Conservation (phyloP, 805 yeast genomes). For the Myxozyma neglecta region DNA sequence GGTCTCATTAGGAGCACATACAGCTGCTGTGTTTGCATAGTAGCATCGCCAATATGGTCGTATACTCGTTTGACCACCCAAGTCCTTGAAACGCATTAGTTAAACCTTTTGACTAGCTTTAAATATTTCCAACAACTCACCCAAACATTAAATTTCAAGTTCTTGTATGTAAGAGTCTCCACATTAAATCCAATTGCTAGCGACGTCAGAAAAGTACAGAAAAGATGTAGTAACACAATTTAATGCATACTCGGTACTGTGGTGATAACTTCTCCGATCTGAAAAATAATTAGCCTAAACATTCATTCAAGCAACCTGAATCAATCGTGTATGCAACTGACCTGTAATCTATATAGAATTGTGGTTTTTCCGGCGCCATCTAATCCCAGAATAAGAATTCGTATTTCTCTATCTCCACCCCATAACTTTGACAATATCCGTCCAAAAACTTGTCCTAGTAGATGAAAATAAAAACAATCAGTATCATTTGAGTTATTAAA, state of each 20-base stretch:
- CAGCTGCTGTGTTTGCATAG: slow-evolving; percentile 87
- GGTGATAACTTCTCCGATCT: slow-evolving; percentile 74
- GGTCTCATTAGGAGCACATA: slow-evolving; percentile 36
- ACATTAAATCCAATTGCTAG: slow-evolving; percentile 60
- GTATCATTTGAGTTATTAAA: not conserved
- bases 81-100: slow-evolving; percentile 47
- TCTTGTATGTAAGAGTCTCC: slow-evolving; percentile 78
- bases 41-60: slow-evolving; percentile 95
- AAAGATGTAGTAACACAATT: not conserved
- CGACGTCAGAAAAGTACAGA: not conserved
- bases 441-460: slow-evolving; percentile 81
- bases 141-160: slow-evolving; percentile 84
- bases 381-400: slow-evolving; percentile 84
- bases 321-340: slow-evolving; percentile 51
- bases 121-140: slow-evolving; percentile 5
- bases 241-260: slow-evolving; percentile 66
- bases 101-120: not conserved
- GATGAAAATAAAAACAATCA: not conserved
- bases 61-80: slow-evolving; percentile 92
- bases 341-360: slow-evolving; percentile 81
- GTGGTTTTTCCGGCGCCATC: slow-evolving; percentile 97
- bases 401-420: slow-evolving; percentile 71
- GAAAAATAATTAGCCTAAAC: not conserved
- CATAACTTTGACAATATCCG: slow-evolving; percentile 81
- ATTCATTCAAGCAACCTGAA: not conserved